phyloP scores from a whole-genome alignment of 148 eudicot species.

The Diospyros kaki region DNA sequence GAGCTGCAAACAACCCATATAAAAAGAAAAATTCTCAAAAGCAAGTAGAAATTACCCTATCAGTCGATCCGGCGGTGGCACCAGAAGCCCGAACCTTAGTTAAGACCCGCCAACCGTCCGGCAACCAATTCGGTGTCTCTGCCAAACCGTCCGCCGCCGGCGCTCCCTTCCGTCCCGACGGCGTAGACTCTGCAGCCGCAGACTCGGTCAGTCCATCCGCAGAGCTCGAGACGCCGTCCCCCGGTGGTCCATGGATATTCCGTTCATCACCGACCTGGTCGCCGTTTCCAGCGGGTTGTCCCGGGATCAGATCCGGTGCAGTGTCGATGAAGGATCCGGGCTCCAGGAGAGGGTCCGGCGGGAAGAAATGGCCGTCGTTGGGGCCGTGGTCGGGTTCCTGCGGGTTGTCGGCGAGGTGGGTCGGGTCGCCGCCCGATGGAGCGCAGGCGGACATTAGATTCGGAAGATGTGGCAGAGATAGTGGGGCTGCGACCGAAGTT shows the following conservation, averaged over 20 bases:
- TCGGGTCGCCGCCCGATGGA: background rate
- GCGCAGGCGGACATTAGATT: background rate
- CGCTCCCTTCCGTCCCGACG: constrained; percentile 4
- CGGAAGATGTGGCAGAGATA: background rate
- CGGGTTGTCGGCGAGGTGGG: background rate
- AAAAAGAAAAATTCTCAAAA: background rate
- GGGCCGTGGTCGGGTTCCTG: background rate
- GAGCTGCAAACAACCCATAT: background rate
- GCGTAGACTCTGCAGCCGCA: background rate
- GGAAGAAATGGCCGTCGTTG: background rate
- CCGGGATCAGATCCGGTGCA: background rate
- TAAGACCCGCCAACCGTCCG: constrained; percentile 1
- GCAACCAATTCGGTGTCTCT: constrained; percentile 14
- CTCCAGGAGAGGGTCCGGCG: constrained; percentile 8
- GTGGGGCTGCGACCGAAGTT: background rate
- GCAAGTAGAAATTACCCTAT: constrained; percentile 8
- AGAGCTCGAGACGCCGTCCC: background rate
- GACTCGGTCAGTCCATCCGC: background rate
- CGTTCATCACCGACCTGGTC: background rate
- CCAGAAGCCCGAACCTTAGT: constrained; percentile 8
- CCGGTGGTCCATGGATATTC: background rate
- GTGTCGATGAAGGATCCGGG: constrained; percentile 10
- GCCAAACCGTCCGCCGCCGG: background rate
- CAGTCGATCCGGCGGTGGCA: constrained; percentile 12
- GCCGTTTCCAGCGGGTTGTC: background rate